phyloP scores from a whole-genome alignment of 306 rosid species.

The Arachis stenosperma region DNA sequence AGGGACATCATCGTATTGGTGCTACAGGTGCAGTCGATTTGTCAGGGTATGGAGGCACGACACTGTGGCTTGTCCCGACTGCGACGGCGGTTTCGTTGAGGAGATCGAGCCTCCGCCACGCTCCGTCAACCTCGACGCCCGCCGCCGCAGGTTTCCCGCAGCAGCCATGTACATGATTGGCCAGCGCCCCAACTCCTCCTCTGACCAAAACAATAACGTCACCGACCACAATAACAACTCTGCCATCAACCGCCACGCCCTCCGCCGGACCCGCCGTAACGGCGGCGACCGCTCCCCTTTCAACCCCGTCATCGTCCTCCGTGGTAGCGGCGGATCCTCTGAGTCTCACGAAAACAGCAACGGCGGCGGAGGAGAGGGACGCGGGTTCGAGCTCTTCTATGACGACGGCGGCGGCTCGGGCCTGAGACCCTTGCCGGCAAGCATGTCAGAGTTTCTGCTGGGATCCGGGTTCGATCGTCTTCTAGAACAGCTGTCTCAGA shows the following conservation, averaged over 20 bases:
- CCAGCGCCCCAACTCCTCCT: conserved; percentile 32
- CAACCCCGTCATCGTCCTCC: conserved; percentile 80
- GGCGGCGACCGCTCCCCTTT: conserved; percentile 68
- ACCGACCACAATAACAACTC: conserved; percentile 14
- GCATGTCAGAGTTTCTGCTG: conserved; percentile 80
- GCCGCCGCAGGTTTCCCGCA: conserved; percentile 52
- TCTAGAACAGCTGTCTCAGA: conserved; percentile 73
- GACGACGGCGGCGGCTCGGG: conserved; percentile 82
- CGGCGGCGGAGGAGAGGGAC: conserved; percentile 36
- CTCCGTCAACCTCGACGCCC: conserved; percentile 42
- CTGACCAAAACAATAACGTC: too few relatives aligned
- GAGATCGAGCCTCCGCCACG: conserved; percentile 51
- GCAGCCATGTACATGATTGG: conserved; percentile 77
- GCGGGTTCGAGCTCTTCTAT: conserved; percentile 73
- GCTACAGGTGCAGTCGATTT: conserved; percentile 75
- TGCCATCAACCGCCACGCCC: conserved; percentile 38
- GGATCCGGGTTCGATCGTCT: conserved; percentile 87
- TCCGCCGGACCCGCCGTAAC: conserved; percentile 56
- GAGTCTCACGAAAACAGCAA: conserved; percentile 19
- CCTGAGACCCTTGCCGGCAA: conserved; percentile 72
- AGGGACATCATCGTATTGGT: conserved; percentile 67
- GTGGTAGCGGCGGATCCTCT: conserved; percentile 50
- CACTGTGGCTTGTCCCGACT: conserved; percentile 61
- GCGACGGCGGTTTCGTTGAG: conserved; percentile 69
- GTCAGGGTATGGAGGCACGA: conserved; percentile 50